phyloP scores from a whole-genome alignment of 441 rosid species.

The Viola pubescens region DNA sequence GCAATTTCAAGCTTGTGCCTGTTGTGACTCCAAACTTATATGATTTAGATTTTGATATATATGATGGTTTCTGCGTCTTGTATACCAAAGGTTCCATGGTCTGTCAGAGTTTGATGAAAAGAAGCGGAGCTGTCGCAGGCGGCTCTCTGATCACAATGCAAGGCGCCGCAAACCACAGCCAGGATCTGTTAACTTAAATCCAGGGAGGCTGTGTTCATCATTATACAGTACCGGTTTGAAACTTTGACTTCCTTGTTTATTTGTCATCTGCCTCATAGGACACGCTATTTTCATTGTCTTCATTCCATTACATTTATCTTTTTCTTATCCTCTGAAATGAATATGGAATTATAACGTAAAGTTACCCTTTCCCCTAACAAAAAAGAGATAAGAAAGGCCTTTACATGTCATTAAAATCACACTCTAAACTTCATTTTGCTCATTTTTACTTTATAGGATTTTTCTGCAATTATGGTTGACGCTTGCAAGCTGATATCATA shows the following conservation, averaged over 20 bases:
- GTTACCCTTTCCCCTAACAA: too few relatives aligned
- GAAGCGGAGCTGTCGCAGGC: conserved; percentile 88
- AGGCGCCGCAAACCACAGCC: conserved; percentile 89
- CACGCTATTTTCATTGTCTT: too few relatives aligned
- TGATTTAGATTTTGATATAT: background rate
- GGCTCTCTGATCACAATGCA: conserved; percentile 91
- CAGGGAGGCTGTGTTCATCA: conserved; percentile 37
- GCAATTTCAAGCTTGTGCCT: background rate
- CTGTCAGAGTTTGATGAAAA: conserved; percentile 82
- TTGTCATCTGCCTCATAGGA: background rate
- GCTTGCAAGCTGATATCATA: too few relatives aligned
- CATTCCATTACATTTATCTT: too few relatives aligned
- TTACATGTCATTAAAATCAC: too few relatives aligned
- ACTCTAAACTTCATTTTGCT: too few relatives aligned
- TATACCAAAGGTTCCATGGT: conserved; percentile 62
- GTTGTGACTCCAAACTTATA: background rate
- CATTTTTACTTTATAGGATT: too few relatives aligned
- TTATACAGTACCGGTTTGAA: conserved; percentile 32
- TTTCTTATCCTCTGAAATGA: too few relatives aligned
- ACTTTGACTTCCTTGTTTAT: conserved; percentile 9
- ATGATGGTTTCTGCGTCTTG: conserved; percentile 13
- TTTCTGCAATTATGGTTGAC: too few relatives aligned
- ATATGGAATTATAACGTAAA: too few relatives aligned
- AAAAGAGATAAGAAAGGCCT: too few relatives aligned
- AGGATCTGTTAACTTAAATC: conserved; percentile 40